These are phyloP conservation scores for Juncus inflexus DNA, from an alignment of 176 grass and related monocot species.

Conservation along the genomic window DNA sequence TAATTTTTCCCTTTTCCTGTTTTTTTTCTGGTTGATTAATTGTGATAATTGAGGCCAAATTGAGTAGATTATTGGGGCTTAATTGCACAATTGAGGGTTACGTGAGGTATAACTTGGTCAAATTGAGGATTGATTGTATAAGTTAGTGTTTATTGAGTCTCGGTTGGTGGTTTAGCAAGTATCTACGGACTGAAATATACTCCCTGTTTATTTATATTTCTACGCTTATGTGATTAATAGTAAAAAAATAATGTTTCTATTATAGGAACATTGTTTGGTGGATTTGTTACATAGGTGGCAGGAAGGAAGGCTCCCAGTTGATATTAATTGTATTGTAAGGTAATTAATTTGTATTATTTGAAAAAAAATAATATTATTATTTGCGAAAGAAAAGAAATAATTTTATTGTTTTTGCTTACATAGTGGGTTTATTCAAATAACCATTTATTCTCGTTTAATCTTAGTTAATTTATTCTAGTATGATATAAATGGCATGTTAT, in stretches of 20 bases:
- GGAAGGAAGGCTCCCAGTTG: conserved; percentile 67
- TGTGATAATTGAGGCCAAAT: neutral
- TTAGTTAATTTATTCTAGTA: too few relatives aligned
- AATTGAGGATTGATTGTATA: too few relatives aligned
- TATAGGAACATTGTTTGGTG: conserved; percentile 77
- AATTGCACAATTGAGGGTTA: neutral
- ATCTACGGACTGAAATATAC: too few relatives aligned
- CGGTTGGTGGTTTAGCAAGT: too few relatives aligned
- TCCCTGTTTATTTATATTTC: neutral
- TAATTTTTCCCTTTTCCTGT: neutral
- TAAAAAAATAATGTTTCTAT: neutral
- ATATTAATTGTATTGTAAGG: conserved; percentile 83
- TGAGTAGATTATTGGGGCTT: neutral
- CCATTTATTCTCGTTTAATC: too few relatives aligned
- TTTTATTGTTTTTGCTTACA: too few relatives aligned
- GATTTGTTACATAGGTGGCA: conserved; percentile 81
- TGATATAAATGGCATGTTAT: too few relatives aligned
- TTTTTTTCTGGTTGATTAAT: neutral
- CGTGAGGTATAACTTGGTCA: too few relatives aligned
- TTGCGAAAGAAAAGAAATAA: too few relatives aligned
- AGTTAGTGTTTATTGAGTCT: too few relatives aligned
- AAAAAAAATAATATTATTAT: neutral
- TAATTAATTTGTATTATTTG: conserved; percentile 9
- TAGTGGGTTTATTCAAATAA: too few relatives aligned
- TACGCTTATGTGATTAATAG: neutral